Evolutionary conservation across 2,329 filamentous ascomycete genomes (phyloP).

Genomic region (Magnaporthales sp.): DNA sequence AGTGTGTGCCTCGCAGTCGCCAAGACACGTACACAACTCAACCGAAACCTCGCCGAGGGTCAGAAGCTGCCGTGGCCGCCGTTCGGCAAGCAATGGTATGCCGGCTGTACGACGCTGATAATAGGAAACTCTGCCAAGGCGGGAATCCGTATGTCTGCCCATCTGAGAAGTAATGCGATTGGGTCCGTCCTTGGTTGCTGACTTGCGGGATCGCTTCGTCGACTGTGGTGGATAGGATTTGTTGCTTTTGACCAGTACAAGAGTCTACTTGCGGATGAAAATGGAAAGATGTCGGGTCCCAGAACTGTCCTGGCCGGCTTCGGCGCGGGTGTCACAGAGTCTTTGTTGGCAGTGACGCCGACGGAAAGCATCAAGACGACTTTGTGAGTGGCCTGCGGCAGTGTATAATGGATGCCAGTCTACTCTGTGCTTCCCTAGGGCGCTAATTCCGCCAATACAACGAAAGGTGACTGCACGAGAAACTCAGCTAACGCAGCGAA

Average conservation of each 20-base stretch:
- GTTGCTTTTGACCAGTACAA: conserved; percentile 97
- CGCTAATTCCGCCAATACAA: too few species aligned
- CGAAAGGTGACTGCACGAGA: neutral
- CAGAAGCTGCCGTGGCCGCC: conserved; percentile 92
- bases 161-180: neutral
- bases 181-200: neutral
- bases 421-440: neutral
- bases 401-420: neutral
- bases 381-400: conserved; percentile 39
- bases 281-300: conserved; percentile 84
- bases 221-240: conserved; percentile 50
- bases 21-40: conserved; percentile 91
- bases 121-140: conserved; percentile 96
- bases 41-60: conserved; percentile 68
- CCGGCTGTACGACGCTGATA: conserved; percentile 92
- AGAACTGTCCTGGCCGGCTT: conserved; percentile 90
- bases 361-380: conserved; percentile 99
- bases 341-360: conserved; percentile 84
- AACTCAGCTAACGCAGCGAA: neutral
- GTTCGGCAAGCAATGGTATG: conserved; percentile 93
- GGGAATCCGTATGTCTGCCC: conserved; percentile 64
- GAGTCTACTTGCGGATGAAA: conserved; percentile 65
- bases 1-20: conserved; percentile 50
- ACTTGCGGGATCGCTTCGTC: neutral
- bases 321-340: conserved; percentile 90